These are phyloP conservation scores for Ceratocystis cacaofunesta DNA, from an alignment of 2,329 filamentous ascomycete genomes.

Conservation along the genomic window DNA sequence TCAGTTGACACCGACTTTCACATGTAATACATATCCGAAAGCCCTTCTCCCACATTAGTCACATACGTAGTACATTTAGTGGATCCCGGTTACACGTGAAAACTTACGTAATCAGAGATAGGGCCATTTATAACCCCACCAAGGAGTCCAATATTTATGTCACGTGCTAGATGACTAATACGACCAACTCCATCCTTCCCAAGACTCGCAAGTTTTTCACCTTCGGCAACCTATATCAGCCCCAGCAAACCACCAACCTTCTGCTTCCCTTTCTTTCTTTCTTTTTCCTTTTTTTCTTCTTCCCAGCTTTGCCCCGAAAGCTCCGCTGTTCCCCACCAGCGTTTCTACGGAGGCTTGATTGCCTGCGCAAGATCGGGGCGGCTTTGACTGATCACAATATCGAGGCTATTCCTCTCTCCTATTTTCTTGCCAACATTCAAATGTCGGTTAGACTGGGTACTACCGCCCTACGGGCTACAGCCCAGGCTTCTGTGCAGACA, in stretches of 20 bases:
- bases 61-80: not conserved
- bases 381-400: not conserved
- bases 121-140: too few relatives aligned
- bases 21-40: too few relatives aligned
- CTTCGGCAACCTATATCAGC: conserved; percentile 5
- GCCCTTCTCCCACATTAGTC: too few relatives aligned
- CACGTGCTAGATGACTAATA: conserved; percentile 13
- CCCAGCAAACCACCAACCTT: not conserved
- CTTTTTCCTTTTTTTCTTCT: conserved; percentile 8
- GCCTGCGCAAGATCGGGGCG: not conserved
- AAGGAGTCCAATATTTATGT: not conserved
- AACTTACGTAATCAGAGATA: not conserved
- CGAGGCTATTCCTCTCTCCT: not conserved
- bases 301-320: conserved; percentile 18
- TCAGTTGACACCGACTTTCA: too few relatives aligned
- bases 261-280: not conserved
- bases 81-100: not conserved
- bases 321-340: conserved; percentile 15
- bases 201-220: conserved; percentile 13
- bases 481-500: not conserved
- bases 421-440: not conserved
- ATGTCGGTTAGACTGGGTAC: not conserved
- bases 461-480: not conserved
- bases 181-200: conserved; percentile 8
- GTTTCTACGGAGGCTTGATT: not conserved